Percentiles rank a stretch among this genome's conserved stretches.
Evolutionary conservation across 2,329 filamentous ascomycete genomes (phyloP).

Genomic region (Ceratocystis papillata): DNA sequence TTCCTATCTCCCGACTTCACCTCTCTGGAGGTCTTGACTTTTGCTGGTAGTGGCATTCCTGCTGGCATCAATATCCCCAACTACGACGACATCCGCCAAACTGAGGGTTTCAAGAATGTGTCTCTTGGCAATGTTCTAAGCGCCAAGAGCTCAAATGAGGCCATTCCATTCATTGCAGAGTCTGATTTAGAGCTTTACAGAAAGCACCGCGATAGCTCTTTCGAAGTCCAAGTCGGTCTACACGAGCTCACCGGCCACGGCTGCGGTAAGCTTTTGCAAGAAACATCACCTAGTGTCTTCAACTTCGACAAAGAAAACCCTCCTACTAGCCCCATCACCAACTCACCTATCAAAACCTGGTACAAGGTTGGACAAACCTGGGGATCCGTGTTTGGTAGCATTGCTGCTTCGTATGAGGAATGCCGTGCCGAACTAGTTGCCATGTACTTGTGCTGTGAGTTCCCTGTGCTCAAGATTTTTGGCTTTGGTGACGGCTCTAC

Average conservation of each 20-base stretch:
- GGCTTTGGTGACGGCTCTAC: constrained; percentile 70
- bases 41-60: constrained; percentile 53
- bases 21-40: constrained; percentile 80
- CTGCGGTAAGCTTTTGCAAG: constrained; percentile 86
- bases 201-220: constrained; percentile 74
- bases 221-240: constrained; percentile 91
- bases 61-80: constrained; percentile 60
- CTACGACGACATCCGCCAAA: constrained; percentile 69
- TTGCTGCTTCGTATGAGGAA: constrained; percentile 73
- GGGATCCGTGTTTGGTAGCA: constrained; percentile 80
- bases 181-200: constrained; percentile 68
- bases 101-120: constrained; percentile 83
- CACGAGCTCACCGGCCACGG: constrained; percentile 83
- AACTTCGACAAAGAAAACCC: constrained; percentile 82
- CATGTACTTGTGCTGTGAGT: constrained; percentile 84
- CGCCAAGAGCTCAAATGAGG: constrained; percentile 85
- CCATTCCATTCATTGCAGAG: constrained; percentile 77
- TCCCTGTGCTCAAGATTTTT: constrained; percentile 79
- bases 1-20: constrained; percentile 96
- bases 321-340: constrained; percentile 67
- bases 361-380: constrained; percentile 95
- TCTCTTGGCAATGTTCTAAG: constrained; percentile 86
- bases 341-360: constrained; percentile 66
- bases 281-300: constrained; percentile 67
- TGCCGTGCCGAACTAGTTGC: constrained; percentile 90